phyloP scores from a whole-genome alignment of 768 basidiomycete genomes.

The Lactifluus hygrophoroides region DNA sequence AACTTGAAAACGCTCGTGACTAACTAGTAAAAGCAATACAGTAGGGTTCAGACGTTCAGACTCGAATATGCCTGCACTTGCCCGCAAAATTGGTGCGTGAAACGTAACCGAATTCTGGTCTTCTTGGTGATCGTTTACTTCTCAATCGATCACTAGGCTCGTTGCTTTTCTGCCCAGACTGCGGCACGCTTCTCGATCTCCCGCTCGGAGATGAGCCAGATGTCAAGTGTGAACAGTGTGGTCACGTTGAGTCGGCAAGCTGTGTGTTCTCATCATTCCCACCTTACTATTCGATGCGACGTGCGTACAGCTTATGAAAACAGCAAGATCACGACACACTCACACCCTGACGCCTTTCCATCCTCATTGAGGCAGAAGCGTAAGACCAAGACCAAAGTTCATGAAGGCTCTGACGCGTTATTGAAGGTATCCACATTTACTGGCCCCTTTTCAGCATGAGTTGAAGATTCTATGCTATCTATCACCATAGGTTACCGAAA shows the following conservation, averaged over 20 bases:
- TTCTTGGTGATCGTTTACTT: background rate
- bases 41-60: too few relatives aligned
- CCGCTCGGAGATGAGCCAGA: slow-evolving; percentile 64
- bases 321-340: slow-evolving; percentile 80
- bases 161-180: slow-evolving; percentile 87
- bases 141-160: slow-evolving; percentile 48
- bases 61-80: slow-evolving; percentile 20
- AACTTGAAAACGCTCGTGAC: too few relatives aligned
- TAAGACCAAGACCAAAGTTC: slow-evolving; percentile 80
- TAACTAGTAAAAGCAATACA: too few relatives aligned
- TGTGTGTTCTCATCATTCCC: slow-evolving; percentile 48
- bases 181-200: slow-evolving; percentile 80
- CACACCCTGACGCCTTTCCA: slow-evolving; percentile 92
- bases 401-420: slow-evolving; percentile 58
- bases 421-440: slow-evolving; percentile 46
- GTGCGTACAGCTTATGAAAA: slow-evolving; percentile 73
- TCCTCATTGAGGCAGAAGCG: slow-evolving; percentile 78
- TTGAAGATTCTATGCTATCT: background rate
- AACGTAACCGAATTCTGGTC: background rate
- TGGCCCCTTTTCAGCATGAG: background rate
- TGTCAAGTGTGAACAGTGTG: slow-evolving; percentile 87
- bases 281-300: background rate
- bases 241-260: slow-evolving; percentile 74
- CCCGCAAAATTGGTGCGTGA: slow-evolving; percentile 42
- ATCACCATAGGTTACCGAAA: slow-evolving; percentile 91